A percentile compares a stretch with the other conserved stretches of the same genome.
Conservation (phyloP, 148 eudicot species). For the Selenicereus undatus region DNA sequence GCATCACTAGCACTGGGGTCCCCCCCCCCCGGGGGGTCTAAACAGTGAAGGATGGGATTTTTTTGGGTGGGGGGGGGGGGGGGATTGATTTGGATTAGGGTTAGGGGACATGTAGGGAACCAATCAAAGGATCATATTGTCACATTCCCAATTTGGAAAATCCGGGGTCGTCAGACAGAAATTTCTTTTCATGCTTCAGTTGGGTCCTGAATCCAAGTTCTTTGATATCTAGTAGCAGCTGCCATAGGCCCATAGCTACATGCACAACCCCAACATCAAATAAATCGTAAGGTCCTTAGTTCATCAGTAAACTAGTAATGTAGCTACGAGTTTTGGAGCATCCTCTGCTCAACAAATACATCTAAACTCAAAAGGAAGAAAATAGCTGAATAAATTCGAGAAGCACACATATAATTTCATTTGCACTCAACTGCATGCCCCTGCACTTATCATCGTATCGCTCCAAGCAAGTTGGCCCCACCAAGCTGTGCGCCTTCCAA, state of each 20-base stretch:
- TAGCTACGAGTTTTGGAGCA: not conserved
- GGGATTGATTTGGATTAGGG: no score
- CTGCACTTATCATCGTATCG: constrained; percentile 51
- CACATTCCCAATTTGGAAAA: no score
- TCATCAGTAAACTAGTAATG: not conserved
- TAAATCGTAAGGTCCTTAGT: not conserved
- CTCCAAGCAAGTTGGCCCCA: constrained; percentile 85
- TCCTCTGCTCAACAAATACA: not conserved
- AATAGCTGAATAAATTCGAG: not conserved
- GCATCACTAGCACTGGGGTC: no score
- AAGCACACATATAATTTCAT: not conserved
- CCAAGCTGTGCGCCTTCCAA: constrained; percentile 85
- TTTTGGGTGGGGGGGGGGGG: no score
- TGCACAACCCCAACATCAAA: not conserved
- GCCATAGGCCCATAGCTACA: not conserved
- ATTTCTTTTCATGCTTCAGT: no score
- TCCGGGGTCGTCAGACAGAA: no score
- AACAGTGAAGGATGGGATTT: no score
- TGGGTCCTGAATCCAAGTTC: not conserved
- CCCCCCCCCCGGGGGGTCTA: no score
- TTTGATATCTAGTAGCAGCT: not conserved
- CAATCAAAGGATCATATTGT: no score
- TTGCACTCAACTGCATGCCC: not conserved
- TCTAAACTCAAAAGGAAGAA: not conserved
- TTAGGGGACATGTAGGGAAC: no score